Evolutionary conservation across 768 basidiomycete genomes (phyloP), one percentile per base, ranked within the genome.

Genomic region (Boletus reticuloceps): DNA sequence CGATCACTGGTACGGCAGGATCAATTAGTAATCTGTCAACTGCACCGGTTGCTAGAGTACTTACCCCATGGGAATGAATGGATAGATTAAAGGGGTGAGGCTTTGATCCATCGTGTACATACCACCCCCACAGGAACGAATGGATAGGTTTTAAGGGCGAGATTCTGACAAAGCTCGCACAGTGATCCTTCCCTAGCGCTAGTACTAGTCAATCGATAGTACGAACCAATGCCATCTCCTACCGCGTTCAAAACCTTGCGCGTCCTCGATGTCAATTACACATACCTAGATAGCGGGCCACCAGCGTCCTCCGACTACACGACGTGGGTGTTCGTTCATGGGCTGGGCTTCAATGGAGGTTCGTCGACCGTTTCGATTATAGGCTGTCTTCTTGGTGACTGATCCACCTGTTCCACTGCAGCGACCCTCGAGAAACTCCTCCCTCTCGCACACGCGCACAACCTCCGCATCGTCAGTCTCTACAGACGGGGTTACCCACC

Each of bases 401-500:
- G 38, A 17, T 5, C 38, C 38, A 2, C 13, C 5, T 16, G 38
- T 17, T n/a, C 3, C 38, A n/a, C 38, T 17, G 17, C 38, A 17
- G n/a, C n/a, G 6, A n/a, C 46, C 29, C 6, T 58, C 19, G 56
- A 67, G 42, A 68, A 60, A 34, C 47, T 70, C 12, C 47, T 68
- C 25, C 65, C 66, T 10, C 50, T 63, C 22, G 68, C 68, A 3
- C 58, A 38, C 40, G 34, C 32, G 2, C 61, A 68, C 48, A 42
- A 60, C 31, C 55, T 65, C 12, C 64, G 66, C 20, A 60, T 70
- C 32, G 53, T 70, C 47, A 57, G 60, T n/a, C 16, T 68, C 16
- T 58, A 65, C 38, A 57, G 66, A 47, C 68, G 66, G 7, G 68
- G 66, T 1, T 70, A 70, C n/a, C 2, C 50, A 5, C 68, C 68